Base-by-base conservation (phyloP, 2,329 filamentous ascomycete genomes). In the Aspergillus pseudoglaucus region DNA sequence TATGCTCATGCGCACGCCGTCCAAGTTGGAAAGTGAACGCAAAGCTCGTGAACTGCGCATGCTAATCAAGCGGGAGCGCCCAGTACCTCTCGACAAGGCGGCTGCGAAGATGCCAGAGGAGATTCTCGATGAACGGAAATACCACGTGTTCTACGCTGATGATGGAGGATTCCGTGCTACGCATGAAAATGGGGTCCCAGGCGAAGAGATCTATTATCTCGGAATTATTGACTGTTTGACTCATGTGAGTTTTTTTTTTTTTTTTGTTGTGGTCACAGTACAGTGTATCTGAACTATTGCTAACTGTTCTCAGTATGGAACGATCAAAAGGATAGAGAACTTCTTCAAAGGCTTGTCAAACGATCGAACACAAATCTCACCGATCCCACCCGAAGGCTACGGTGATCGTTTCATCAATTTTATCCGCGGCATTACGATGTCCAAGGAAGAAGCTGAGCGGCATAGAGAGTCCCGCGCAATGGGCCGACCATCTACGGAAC, bases 161-260 rank as follows among this genome's bases (percentile, higher is more conserved):
- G 91, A 97, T 63, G 93, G 93, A 43, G 93, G 93, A 3, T 90
- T 96, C 69, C 80, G 85, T 57, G 91, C 93, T 10, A 97, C 93
- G 1, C 90, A 96, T 63, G 90, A 96, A 67, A 84, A 95, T 68
- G 86, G 95, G 53, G 73, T 75, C 14, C 82, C 87, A 1, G 90
- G 86, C 2, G 88, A 96, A 47, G 89, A 95, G 70, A 90, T 98
- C 38, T 98, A 98, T 70, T 98, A 98, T 65, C 81, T 98, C 6
- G 94, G 93, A 32, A 94, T 98, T 59, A 98, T 98, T 67, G 93
- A 98, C 70, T 98, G 93, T 68, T 76, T 98, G 60, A 98, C 93
- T 59, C 89, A 96, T 67, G 90, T 95, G 79, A 82, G 88, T 81
- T 43, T 46, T n/a, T 12, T 3, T 30, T 6, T 40, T 22, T 4